These are phyloP conservation scores for Gigaspora rosea DNA, from an alignment of 192 early-diverging fungal genomes.

Conservation along the genomic window DNA sequence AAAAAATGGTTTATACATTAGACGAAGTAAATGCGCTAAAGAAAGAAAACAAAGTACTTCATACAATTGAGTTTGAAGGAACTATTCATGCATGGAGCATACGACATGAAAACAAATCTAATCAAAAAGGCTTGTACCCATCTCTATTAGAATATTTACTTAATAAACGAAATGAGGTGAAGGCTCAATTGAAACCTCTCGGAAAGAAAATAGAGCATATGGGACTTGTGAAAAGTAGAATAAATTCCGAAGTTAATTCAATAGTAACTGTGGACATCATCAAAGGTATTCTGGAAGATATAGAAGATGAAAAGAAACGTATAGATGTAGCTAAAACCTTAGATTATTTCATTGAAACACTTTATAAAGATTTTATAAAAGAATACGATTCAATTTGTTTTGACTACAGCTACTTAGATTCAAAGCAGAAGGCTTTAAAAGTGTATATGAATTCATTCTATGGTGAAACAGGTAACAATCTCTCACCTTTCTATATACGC, in stretches of 20 bases:
- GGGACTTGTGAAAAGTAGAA: background rate
- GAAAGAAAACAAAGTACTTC: slow-evolving; percentile 13
- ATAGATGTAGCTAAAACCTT: background rate
- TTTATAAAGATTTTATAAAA: background rate
- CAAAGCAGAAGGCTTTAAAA: slow-evolving; percentile 2
- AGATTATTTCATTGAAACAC: background rate
- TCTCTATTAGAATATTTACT: background rate
- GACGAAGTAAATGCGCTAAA: background rate
- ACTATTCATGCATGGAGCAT: background rate
- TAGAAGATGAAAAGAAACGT: no score
- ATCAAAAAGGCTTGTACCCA: background rate
- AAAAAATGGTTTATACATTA: background rate
- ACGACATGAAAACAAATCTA: background rate
- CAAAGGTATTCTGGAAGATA: background rate
- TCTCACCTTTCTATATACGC: background rate
- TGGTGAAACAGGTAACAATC: background rate
- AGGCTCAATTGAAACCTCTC: background rate
- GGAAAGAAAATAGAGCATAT: slow-evolving; percentile 23
- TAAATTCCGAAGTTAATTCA: background rate
- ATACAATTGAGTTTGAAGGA: slow-evolving; percentile 1
- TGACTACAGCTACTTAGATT: background rate
- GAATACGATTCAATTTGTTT: slow-evolving; percentile 1
- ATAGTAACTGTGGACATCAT: background rate
- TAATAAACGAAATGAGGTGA: background rate
- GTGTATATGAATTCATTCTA: slow-evolving; percentile 24